Base-by-base conservation (phyloP, 2,329 filamentous ascomycete genomes). In the Pseudogymnoascus sp. region DNA sequence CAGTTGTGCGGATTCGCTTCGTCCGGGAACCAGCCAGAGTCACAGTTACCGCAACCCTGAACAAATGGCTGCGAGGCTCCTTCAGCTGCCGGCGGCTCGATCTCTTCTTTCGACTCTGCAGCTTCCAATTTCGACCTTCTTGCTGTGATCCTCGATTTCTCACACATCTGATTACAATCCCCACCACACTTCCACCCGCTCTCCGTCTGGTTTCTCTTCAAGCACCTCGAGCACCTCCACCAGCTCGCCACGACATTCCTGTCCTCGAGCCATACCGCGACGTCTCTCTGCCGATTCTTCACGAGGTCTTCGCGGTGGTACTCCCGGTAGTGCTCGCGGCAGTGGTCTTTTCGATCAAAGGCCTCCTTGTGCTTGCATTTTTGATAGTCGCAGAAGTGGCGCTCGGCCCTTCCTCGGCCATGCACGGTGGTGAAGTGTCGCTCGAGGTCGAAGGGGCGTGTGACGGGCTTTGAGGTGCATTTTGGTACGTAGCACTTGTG, bases 271-370 rank as follows among this genome's bases (percentile, higher is more conserved):
- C 68, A 71, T 2, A 33, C 26, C 12, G 57, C 30, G n/a, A 69
- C 65, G n/a, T 59, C 61, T 7, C 57, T 58, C 13, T 59, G 38
- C 63, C 63, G 60, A 2, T 58, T 41, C 21, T 62, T 57, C 0
- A 67, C 66, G 12, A 71, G 59, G 59, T 77, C 73, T 39, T 74
- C 70, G 35, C 76, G 73, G 63, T 80, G 78, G 60, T 72, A 78
- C 57, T 77, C 75, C 23, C 77, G 68, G 38, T 76, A 67, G 62
- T 81, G 78, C 61, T 80, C 77, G 18, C 73, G 69, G 48, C 76
- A 71, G 64, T 80, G 78, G 61, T 81, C 78, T 57, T 74, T 72
- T 7, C 77, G 68, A 1, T 71, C 74, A 62, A 80, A 80, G 0
- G 76, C 73, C 0, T 61, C 58, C 0, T 65, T 64, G 1, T 73